Evolutionary conservation across 2,329 filamentous ascomycete genomes (phyloP).

Genomic region (Teratosphaeria nubilosa): DNA sequence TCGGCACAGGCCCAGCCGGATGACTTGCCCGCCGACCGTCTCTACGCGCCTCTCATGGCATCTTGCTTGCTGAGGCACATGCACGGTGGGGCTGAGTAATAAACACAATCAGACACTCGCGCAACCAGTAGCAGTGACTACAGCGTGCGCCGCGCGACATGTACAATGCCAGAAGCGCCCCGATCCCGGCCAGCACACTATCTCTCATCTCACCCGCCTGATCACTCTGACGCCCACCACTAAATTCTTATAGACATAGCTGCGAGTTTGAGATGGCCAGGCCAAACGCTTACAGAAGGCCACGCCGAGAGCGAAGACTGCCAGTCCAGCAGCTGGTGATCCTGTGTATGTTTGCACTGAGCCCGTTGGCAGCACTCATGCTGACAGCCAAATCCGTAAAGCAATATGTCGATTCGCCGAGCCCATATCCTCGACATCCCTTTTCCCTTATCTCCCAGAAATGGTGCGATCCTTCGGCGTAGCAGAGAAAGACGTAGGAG

Average conservation of each 20-base stretch:
- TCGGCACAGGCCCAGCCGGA: background rate
- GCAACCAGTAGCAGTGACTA: background rate
- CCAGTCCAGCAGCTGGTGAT: slow-evolving; percentile 69
- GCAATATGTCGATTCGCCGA: slow-evolving; percentile 89
- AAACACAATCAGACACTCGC: background rate
- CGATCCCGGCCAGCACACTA: background rate
- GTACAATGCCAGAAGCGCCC: background rate
- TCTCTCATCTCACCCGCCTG: background rate
- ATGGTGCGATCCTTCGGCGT: slow-evolving; percentile 77
- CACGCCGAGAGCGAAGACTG: slow-evolving; percentile 43
- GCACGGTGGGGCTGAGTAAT: background rate
- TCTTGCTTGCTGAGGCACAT: background rate
- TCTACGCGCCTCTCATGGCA: background rate
- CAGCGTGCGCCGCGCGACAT: background rate
- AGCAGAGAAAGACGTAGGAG: slow-evolving; percentile 59
- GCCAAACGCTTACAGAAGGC: background rate
- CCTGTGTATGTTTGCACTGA: slow-evolving; percentile 44
- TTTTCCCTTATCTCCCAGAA: slow-evolving; percentile 86
- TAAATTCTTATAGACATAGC: background rate
- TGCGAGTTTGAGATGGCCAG: background rate
- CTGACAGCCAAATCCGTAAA: slow-evolving; percentile 28
- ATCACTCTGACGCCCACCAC: background rate
- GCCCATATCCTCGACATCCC: slow-evolving; percentile 81
- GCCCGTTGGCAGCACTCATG: slow-evolving; percentile 18
- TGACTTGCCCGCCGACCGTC: background rate